Evolutionary conservation across 768 basidiomycete species (phyloP).

Genomic region (Russula earlei): DNA sequence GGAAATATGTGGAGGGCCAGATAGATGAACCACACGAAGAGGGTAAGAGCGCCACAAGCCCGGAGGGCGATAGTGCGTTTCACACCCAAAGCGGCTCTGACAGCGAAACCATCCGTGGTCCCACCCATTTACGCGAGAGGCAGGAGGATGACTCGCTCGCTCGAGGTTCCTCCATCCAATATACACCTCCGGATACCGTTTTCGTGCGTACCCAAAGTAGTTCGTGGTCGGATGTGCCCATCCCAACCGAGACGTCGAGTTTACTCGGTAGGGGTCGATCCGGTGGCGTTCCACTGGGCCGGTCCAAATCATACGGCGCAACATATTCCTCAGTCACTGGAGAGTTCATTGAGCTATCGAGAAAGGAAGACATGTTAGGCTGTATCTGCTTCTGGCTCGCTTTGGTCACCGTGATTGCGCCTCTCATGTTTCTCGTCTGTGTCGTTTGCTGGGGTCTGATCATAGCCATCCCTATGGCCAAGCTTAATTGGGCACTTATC

Average conservation of each 20-base stretch:
- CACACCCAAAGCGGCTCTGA: slow-evolving; percentile 25
- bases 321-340: slow-evolving; percentile 29
- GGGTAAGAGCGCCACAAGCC: slow-evolving; percentile 32
- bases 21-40: slow-evolving; percentile 27
- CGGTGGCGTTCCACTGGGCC: slow-evolving; percentile 30
- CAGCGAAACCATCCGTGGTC: slow-evolving; percentile 30
- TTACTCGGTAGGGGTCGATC: slow-evolving; percentile 33
- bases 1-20: slow-evolving; percentile 93
- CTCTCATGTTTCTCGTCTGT: slow-evolving; percentile 81
- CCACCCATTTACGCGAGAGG: slow-evolving; percentile 12
- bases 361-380: slow-evolving; percentile 47
- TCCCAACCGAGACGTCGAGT: slow-evolving; percentile 38
- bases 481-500: slow-evolving; percentile 90
- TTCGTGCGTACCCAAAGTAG: slow-evolving; percentile 36
- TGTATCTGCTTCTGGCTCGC: slow-evolving; percentile 74
- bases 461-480: slow-evolving; percentile 97
- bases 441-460: slow-evolving; percentile 91
- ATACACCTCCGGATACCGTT: slow-evolving; percentile 27
- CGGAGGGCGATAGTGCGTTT: slow-evolving; percentile 27
- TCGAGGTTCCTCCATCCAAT: background rate
- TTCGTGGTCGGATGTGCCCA: slow-evolving; percentile 36
- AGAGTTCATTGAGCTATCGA: slow-evolving; percentile 13
- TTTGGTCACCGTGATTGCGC: slow-evolving; percentile 72
- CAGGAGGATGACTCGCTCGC: background rate
- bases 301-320: slow-evolving; percentile 65